Evolutionary conservation across 306 rosid genomes (phyloP).

Genomic region (Hippophae rhamnoides): DNA sequence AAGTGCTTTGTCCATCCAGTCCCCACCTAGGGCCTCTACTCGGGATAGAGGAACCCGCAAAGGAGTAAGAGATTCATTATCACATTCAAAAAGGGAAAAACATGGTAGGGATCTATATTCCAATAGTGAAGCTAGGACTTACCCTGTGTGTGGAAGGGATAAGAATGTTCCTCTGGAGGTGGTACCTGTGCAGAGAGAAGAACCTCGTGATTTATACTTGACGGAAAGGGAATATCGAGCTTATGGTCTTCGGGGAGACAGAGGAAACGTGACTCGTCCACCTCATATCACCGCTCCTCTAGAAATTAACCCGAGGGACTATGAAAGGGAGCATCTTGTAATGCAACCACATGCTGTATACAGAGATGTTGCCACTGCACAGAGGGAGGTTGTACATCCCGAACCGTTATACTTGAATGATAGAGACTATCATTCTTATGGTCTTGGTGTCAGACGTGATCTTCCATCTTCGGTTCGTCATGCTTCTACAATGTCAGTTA

Average conservation of each 20-base stretch:
- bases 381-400: slow-evolving; percentile 23
- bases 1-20: slow-evolving; percentile 14
- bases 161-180: slow-evolving; percentile 17
- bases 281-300: slow-evolving; percentile 23
- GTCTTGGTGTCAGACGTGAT: slow-evolving; percentile 32
- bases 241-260: slow-evolving; percentile 52
- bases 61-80: slow-evolving; percentile 19
- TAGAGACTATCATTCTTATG: slow-evolving; percentile 31
- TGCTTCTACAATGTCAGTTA: slow-evolving; percentile 11
- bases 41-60: slow-evolving; percentile 30
- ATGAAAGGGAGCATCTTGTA: slow-evolving; percentile 36
- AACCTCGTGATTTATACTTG: slow-evolving; percentile 34
- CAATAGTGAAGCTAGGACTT: slow-evolving; percentile 21
- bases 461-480: slow-evolving; percentile 11
- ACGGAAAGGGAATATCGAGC: slow-evolving; percentile 53
- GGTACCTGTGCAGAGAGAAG: slow-evolving; percentile 26
- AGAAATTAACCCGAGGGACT: slow-evolving; percentile 38
- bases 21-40: slow-evolving; percentile 23
- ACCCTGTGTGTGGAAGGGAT: slow-evolving; percentile 40
- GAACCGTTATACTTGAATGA: slow-evolving; percentile 38
- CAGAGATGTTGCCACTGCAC: slow-evolving; percentile 28
- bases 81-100: slow-evolving; percentile 23
- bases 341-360: slow-evolving; percentile 27
- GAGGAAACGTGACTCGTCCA: slow-evolving; percentile 21
- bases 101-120: slow-evolving; percentile 22